A percentile compares a stretch with the other conserved stretches of the same genome.
These are phyloP conservation scores for Pseudogymnoascus sp. DNA, from an alignment of 2,329 filamentous ascomycete species.

Conservation along the genomic window DNA sequence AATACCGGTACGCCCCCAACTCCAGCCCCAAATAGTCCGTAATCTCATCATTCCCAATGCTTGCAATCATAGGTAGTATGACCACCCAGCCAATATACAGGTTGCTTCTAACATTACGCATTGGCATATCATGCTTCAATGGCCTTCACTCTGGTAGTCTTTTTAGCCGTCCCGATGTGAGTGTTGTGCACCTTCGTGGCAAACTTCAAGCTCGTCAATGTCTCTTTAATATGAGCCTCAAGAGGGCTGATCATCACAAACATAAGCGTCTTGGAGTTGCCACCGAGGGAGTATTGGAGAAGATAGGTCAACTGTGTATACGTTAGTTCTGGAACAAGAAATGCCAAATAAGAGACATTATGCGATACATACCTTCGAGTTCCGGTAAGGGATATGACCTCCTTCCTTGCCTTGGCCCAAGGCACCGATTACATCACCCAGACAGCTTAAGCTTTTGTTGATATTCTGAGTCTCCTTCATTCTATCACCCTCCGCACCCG, in stretches of 20 bases:
- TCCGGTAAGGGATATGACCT: conserved; percentile 83
- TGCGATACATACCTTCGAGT: conserved; percentile 63
- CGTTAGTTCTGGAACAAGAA: conserved; percentile 15
- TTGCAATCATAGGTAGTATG: not conserved
- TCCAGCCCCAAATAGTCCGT: conserved; percentile 4
- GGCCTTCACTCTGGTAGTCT: conserved; percentile 49
- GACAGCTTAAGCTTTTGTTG: conserved; percentile 85
- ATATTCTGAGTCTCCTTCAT: conserved; percentile 95
- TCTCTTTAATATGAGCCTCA: conserved; percentile 85
- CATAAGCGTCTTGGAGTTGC: conserved; percentile 97
- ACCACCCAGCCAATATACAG: not conserved
- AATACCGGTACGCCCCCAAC: too few species aligned
- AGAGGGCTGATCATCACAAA: conserved; percentile 96
- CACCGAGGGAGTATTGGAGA: conserved; percentile 86
- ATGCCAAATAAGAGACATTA: not conserved
- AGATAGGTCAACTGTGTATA: conserved; percentile 68
- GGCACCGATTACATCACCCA: conserved; percentile 90
- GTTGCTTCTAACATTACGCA: conserved; percentile 1
- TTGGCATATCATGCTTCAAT: not conserved
- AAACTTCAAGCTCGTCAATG: conserved; percentile 88
- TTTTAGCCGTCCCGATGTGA: conserved; percentile 82
- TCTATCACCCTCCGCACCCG: conserved; percentile 74
- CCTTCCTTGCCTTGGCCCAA: conserved; percentile 73
- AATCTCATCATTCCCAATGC: not conserved
- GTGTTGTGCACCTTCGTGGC: conserved; percentile 91